These are phyloP conservation scores for Prototheca wickerhamii DNA, from an alignment of 163 green algal genomes.

Conservation along the genomic window DNA sequence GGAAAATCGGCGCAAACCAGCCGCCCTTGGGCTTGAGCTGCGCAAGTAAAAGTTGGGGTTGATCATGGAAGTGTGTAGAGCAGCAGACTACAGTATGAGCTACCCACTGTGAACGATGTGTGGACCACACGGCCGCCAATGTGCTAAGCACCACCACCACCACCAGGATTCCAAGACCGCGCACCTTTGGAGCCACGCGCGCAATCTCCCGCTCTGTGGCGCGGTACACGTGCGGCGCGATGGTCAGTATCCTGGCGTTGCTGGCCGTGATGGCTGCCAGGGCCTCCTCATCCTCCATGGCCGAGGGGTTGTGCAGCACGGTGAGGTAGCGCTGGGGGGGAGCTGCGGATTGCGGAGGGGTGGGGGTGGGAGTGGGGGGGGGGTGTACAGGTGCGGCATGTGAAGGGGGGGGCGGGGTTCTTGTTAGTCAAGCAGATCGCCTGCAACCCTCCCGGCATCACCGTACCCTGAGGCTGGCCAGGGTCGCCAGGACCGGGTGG, in stretches of 20 bases:
- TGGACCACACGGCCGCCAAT: too few species aligned
- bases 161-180: too few species aligned
- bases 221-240: slow-evolving; percentile 22
- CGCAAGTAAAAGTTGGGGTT: background rate
- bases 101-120: background rate
- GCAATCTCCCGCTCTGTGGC: background rate
- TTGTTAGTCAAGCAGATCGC: too few species aligned
- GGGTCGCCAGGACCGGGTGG: slow-evolving; percentile 1
- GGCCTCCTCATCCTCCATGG: slow-evolving; percentile 4
- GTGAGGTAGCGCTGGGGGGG: slow-evolving; percentile 23
- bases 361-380: background rate
- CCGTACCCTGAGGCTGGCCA: background rate
- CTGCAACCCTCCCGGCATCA: too few species aligned
- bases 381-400: background rate
- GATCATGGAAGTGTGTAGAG: too few species aligned
- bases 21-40: slow-evolving; percentile 7
- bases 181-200: background rate
- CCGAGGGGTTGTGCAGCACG: slow-evolving; percentile 25
- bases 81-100: too few species aligned
- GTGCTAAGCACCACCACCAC: too few species aligned
- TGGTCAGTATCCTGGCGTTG: slow-evolving; percentile 17
- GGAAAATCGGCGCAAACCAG: slow-evolving; percentile 32
- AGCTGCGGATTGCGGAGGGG: background rate
- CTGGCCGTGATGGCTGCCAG: background rate
- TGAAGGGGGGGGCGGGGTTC: too few species aligned